Percentiles rank a stretch among this genome's conserved stretches.
Evolutionary conservation across 352 stramenopile genomes (phyloP).

Genomic region (Peronospora belbahrii): DNA sequence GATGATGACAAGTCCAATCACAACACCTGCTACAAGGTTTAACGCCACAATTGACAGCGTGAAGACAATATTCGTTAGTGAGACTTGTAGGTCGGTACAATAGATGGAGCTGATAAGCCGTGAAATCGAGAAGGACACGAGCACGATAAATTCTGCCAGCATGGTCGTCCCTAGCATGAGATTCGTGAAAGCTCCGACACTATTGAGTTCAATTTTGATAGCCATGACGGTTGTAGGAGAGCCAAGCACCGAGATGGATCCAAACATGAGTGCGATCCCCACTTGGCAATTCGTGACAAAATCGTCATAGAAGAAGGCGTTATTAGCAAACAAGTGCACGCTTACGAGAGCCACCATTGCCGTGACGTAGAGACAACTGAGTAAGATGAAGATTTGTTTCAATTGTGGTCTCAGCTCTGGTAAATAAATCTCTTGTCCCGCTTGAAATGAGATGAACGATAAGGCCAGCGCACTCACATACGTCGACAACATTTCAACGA

Average conservation of each 20-base stretch:
- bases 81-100: conserved; percentile 47
- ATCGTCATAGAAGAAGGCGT: conserved; percentile 53
- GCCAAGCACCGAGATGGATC: conserved; percentile 57
- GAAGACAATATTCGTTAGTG: conserved; percentile 45
- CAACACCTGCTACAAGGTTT: conserved; percentile 41
- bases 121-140: conserved; percentile 61
- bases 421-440: conserved; percentile 63
- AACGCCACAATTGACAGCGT: conserved; percentile 44
- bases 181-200: conserved; percentile 63
- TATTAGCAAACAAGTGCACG: conserved; percentile 32
- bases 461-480: conserved; percentile 57
- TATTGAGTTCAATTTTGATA: conserved; percentile 74
- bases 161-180: conserved; percentile 67
- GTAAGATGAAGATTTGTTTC: conserved; percentile 46
- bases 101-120: conserved; percentile 55
- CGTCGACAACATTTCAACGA: conserved; percentile 17
- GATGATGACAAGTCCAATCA: conserved; percentile 43
- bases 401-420: conserved; percentile 55
- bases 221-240: conserved; percentile 67
- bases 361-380: conserved; percentile 40
- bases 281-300: conserved; percentile 45
- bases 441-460: conserved; percentile 73
- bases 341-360: conserved; percentile 48
- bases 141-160: conserved; percentile 62
- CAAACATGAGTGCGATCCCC: conserved; percentile 65